Percentiles rank a stretch among this genome's conserved stretches.
Evolutionary conservation across 1,139 yeast species (phyloP).

Genomic region (Kodamaea alishanica): DNA sequence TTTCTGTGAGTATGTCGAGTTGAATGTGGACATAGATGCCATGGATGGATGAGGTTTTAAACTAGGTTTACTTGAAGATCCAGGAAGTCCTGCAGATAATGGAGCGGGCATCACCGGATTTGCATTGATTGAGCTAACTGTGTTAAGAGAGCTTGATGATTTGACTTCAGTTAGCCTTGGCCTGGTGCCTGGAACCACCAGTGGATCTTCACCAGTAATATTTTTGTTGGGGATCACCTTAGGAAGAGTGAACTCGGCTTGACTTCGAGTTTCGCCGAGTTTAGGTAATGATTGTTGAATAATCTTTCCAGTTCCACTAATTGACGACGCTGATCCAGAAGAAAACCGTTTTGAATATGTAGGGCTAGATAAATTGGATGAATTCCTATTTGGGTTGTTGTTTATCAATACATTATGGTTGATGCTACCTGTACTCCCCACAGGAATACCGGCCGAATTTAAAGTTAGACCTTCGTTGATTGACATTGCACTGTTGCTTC

Average conservation of each 20-base stretch:
- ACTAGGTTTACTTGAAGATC: slow-evolving; percentile 10
- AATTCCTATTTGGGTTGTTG: slow-evolving; percentile 9
- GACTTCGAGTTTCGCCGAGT: slow-evolving; percentile 13
- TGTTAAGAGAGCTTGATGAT: slow-evolving; percentile 22
- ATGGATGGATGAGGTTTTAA: slow-evolving; percentile 16
- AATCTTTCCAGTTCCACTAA: slow-evolving; percentile 44
- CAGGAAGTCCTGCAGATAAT: slow-evolving; percentile 1
- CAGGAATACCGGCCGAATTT: too few species aligned
- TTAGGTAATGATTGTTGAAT: slow-evolving; percentile 29
- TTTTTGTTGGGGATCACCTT: slow-evolving; percentile 10
- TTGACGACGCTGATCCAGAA: slow-evolving; percentile 33
- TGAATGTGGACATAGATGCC: slow-evolving; percentile 13
- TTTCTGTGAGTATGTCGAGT: slow-evolving; percentile 2
- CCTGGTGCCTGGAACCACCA: slow-evolving; percentile 9
- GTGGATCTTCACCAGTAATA: neutral
- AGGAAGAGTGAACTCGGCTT: slow-evolving; percentile 13
- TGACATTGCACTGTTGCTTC: neutral
- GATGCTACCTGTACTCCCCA: neutral
- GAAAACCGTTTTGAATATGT: slow-evolving; percentile 38
- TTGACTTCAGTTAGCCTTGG: slow-evolving; percentile 35
- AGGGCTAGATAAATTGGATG: slow-evolving; percentile 35
- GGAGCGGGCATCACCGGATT: slow-evolving; percentile 1
- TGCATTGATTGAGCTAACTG: slow-evolving; percentile 7
- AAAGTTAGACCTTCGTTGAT: neutral
- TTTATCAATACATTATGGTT: neutral